Percentiles rank a stretch among this genome's conserved stretches.
These are phyloP conservation scores for Kluyveromyces sp. DNA, from an alignment of 1,139 yeast genomes.

Conservation along the genomic window DNA sequence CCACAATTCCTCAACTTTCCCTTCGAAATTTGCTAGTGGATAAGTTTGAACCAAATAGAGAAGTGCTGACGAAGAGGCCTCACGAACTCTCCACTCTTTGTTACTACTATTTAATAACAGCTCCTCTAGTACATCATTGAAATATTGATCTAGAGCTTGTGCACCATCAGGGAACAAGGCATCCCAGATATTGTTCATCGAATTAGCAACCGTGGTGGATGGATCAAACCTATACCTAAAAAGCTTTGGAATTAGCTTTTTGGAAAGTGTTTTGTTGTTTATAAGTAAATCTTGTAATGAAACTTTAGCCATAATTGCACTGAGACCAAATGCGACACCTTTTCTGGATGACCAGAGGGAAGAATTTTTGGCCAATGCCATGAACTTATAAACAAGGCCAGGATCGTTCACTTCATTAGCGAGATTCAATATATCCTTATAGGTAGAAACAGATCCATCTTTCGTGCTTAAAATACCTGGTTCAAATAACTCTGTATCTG, in stretches of 20 bases:
- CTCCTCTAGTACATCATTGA: constrained; percentile 55
- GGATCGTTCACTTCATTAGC: constrained; percentile 97
- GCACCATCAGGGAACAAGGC: constrained; percentile 59
- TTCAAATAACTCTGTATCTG: constrained; percentile 79
- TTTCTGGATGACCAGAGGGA: constrained; percentile 88
- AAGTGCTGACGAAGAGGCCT: constrained; percentile 75
- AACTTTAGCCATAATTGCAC: constrained; percentile 73
- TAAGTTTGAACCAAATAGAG: constrained; percentile 61
- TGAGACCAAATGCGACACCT: constrained; percentile 90
- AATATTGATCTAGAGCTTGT: constrained; percentile 45
- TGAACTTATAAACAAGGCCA: constrained; percentile 83
- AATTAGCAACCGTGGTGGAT: constrained; percentile 57
- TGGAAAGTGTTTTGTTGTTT: constrained; percentile 47
- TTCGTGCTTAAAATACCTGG: constrained; percentile 72
- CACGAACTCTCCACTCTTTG: constrained; percentile 90
- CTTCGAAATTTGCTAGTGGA: constrained; percentile 47
- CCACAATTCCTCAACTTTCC: constrained; percentile 66
- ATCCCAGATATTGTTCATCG: constrained; percentile 89
- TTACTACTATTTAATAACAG: constrained; percentile 64
- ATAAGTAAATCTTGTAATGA: constrained; percentile 58
- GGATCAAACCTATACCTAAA: constrained; percentile 87
- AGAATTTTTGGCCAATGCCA: constrained; percentile 85
- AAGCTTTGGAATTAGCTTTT: constrained; percentile 67
- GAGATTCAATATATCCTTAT: constrained; percentile 71
- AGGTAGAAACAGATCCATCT: constrained; percentile 82